Base-by-base conservation (phyloP, 2,329 filamentous ascomycete genomes). In the Emmonsia crescens region DNA sequence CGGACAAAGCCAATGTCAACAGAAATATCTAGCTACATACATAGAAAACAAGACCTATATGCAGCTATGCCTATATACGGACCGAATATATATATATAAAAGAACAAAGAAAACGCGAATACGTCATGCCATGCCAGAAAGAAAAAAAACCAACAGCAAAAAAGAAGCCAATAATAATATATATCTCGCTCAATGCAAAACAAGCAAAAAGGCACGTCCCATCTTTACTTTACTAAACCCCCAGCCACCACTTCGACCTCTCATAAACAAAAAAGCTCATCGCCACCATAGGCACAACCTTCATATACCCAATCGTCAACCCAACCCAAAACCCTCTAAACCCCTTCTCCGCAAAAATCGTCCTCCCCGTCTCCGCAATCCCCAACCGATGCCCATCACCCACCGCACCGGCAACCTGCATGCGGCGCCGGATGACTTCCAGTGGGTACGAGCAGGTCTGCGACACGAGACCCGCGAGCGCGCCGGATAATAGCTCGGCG, bases 351-450 rank as follows among this genome's bases (percentile, higher is more conserved):
- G 82, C 78, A 67, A 85, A 85, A 65, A 99, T 94, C 71, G 85
- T 82, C 66, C 76, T 78, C 2, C 86, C 86, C 0, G 93, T 96
- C 76, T 97, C 93, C 19, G 79, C 77, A 65, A 99, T 89, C 58
- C 85, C 81, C 54, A 96, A 76, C 54, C 89, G 80, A 68, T 85
- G 89, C 0, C 93, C 92, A 72, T 97, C 92, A 1, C 94, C 94
- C 0, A 97, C 91, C 0, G 93, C 92, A 12, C 93, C 94, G 56
- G 91, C 89, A 16, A 99, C 94, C 73, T 99, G 94, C 93, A 99
- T 97, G 56, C 94, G 83, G 65, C 94, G 83, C 63, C 94, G 81
- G 62, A 97, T 88, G 19, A 99, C 90, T 74, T 99, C 94, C 2
- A 99, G 80, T 5, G 94, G 94, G 73, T 99, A 99, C 19, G 92